Evolutionary conservation across 345 rosid species (phyloP).

Genomic region (Citrus cavaleriei): DNA sequence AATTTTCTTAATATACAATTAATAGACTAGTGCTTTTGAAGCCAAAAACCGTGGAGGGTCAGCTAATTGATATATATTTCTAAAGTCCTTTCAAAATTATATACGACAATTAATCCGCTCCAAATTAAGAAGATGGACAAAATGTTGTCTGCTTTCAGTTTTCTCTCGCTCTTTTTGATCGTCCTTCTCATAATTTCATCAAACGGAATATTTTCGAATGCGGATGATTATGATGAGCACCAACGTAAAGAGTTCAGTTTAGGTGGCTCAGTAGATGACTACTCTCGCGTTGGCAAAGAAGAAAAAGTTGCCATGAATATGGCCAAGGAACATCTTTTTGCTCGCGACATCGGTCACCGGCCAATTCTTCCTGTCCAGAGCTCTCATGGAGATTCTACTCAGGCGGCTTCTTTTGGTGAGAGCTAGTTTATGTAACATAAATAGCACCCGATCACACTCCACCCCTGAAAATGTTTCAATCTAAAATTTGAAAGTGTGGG

Average conservation of each 20-base stretch:
- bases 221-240: not conserved
- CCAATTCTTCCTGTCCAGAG: not conserved
- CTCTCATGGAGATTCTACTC: constrained; percentile 21
- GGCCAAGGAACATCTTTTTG: constrained; percentile 19
- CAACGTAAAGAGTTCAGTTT: not conserved
- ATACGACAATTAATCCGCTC: not conserved
- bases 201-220: not conserved
- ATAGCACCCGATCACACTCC: too few relatives aligned
- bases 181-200: not conserved
- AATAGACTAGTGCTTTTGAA: too few relatives aligned
- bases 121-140: too few relatives aligned
- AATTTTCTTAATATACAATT: too few relatives aligned
- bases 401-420: constrained; percentile 26
- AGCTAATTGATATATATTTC: too few relatives aligned
- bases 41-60: too few relatives aligned
- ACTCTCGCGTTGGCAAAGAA: constrained; percentile 23
- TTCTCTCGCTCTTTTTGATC: not conserved
- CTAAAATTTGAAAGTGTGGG: too few relatives aligned
- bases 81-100: too few relatives aligned
- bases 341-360: not conserved
- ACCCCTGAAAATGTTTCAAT: too few relatives aligned
- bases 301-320: constrained; percentile 18
- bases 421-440: not conserved
- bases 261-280: constrained; percentile 21
- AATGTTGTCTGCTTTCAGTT: not conserved